Percentiles rank a stretch among this genome's conserved stretches.
These are phyloP conservation scores for Barnettozyma sucrosica DNA, from an alignment of 805 yeast species.

Conservation along the genomic window DNA sequence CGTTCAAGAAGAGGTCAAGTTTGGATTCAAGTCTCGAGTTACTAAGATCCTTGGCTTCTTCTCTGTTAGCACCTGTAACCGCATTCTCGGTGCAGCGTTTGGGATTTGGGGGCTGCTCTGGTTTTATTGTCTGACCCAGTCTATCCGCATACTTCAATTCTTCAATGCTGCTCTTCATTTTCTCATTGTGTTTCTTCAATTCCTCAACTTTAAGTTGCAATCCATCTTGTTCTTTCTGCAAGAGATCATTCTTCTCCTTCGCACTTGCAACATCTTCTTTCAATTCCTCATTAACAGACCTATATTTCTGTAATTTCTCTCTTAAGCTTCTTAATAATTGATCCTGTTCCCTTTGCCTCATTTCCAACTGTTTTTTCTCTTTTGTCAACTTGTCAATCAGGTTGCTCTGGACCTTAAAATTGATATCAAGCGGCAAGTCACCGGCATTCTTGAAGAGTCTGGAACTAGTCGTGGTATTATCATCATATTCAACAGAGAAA, in stretches of 20 bases:
- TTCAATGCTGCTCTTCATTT: not conserved
- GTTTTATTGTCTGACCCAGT: not conserved
- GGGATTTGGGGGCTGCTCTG: not conserved
- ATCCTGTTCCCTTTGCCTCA: not conserved
- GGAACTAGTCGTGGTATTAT: not conserved
- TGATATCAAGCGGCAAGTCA: not conserved
- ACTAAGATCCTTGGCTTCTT: not conserved
- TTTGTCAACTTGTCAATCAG: not conserved
- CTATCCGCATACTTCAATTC: not conserved
- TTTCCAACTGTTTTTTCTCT: not conserved
- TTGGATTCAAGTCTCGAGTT: not conserved
- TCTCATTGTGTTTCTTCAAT: not conserved
- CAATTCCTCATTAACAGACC: not conserved
- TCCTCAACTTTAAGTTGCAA: not conserved
- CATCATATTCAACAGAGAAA: not conserved
- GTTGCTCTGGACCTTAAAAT: not conserved
- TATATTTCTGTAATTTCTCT: not conserved
- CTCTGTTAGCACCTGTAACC: not conserved
- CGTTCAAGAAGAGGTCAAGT: not conserved
- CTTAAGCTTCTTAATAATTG: not conserved
- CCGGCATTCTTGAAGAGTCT: not conserved
- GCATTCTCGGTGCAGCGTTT: no score
- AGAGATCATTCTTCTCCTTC: not conserved
- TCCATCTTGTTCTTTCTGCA: not conserved
- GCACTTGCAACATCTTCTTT: not conserved